Base-by-base conservation (phyloP, 23 red algal genomes). In the Gracilaria gracilis region DNA sequence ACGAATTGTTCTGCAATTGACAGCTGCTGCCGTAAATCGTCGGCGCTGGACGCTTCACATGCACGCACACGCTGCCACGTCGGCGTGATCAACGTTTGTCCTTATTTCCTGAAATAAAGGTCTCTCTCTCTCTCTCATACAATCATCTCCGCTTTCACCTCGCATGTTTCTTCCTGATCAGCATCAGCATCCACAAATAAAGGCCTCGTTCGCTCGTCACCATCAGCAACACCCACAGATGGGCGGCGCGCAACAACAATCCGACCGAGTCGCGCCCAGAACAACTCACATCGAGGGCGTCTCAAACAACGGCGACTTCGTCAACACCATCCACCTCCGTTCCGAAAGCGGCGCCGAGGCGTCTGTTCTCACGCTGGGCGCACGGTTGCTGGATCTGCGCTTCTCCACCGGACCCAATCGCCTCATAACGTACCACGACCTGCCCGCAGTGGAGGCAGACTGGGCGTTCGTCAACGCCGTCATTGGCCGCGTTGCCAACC, bases 401-500 rank as follows among this genome's bases (percentile, higher is more conserved):
- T 74, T 89, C 16, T 65, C 83, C 20, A 67, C 58, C 7, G 88
- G 88, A 14, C 79, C 71, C 0, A 70, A 75, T 27, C 35, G 86
- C 0, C 35, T 80, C 35, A 61, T 96, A 24, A 66, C 82, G 14
- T 72, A 69, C 76, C 38, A 57, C 32, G 58, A 88, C 19, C 64
- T 96, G 4, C 28, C 80, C 16, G 88, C 61, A 9, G 84, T 93
- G 35, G 88, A 84, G 66, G 31, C 32, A 0, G 95, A 96, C 76
- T 36, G 44, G 11, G 79, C 65, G 15, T 93, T 82, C 61, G 48
- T 92, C 8, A 77, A 79, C 76, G 95, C 82, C 17, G 79, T 74
- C 14, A 80, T 96, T 32, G 95, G 95, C 2, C 89, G 95, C 49
- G 66, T 84, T 27, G 89, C 89, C 15, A 96, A 96, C 79, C 95